Conservation (phyloP, 345 rosid species). For the Lumnitzera racemosa region DNA sequence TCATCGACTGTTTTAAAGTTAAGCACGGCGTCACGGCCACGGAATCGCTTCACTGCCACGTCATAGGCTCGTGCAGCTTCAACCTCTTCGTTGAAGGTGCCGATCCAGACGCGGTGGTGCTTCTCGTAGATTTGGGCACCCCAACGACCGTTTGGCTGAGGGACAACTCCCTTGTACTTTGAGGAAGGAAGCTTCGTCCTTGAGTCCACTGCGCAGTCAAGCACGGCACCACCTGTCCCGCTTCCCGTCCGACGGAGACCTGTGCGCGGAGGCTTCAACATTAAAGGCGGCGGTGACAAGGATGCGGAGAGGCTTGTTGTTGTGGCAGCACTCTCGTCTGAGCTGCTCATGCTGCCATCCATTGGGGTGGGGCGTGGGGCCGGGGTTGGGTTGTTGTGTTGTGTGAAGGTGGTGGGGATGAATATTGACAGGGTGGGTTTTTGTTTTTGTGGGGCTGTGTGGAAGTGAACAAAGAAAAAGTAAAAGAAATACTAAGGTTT, state of each 20-base stretch:
- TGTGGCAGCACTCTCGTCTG: slow-evolving; percentile 28
- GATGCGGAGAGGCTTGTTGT: slow-evolving; percentile 20
- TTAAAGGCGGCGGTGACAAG: slow-evolving; percentile 9
- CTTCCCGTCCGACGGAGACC: slow-evolving; percentile 25
- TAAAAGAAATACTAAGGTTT: no score
- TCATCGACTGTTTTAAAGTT: slow-evolving; percentile 26
- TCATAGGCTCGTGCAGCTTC: slow-evolving; percentile 52
- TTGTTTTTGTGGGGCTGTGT: no score
- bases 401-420: neutral
- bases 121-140: slow-evolving; percentile 58
- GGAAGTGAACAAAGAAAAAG: no score
- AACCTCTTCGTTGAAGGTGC: slow-evolving; percentile 47
- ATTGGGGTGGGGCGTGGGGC: neutral
- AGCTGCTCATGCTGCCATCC: slow-evolving; percentile 16
- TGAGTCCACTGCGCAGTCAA: slow-evolving; percentile 16
- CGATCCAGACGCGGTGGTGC: slow-evolving; percentile 55
- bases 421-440: no score
- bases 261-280: slow-evolving; percentile 7
- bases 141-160: slow-evolving; percentile 54
- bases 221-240: slow-evolving; percentile 11
- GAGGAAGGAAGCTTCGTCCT: slow-evolving; percentile 25
- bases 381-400: neutral
- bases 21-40: slow-evolving; percentile 46
- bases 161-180: slow-evolving; percentile 46
- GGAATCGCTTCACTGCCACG: slow-evolving; percentile 41